Evolutionary conservation across 768 basidiomycete genomes (phyloP).

Genomic region (Mycena sanguinolenta): DNA sequence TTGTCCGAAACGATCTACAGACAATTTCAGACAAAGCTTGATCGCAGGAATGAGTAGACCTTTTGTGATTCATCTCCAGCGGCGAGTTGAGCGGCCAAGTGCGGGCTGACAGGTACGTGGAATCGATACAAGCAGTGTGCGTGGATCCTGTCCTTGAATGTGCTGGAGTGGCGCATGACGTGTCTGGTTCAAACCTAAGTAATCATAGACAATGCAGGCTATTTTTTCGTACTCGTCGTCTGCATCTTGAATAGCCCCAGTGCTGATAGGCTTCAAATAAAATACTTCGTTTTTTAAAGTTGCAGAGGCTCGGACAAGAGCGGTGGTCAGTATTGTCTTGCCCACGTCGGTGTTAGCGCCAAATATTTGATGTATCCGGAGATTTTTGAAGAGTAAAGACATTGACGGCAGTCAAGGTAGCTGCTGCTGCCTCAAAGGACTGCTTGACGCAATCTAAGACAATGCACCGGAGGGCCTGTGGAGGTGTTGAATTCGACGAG

Average conservation of each 20-base stretch:
- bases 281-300: slow-evolving; percentile 63
- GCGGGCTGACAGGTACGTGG: slow-evolving; percentile 93
- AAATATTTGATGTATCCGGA: slow-evolving; percentile 91
- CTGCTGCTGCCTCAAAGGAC: too few species aligned
- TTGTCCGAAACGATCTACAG: slow-evolving; percentile 73
- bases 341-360: slow-evolving; percentile 98
- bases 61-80: slow-evolving; percentile 45
- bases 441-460: not conserved
- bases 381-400: slow-evolving; percentile 87
- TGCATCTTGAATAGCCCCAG: slow-evolving; percentile 83
- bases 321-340: slow-evolving; percentile 91
- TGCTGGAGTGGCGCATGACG: slow-evolving; percentile 66
- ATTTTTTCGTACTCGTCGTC: slow-evolving; percentile 80
- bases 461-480: not conserved
- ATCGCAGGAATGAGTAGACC: slow-evolving; percentile 40
- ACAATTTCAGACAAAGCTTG: slow-evolving; percentile 36
- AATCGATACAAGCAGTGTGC: slow-evolving; percentile 86
- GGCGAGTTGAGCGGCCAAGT: slow-evolving; percentile 80
- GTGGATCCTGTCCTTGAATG: slow-evolving; percentile 56
- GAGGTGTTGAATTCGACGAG: not conserved
- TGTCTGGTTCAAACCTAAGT: slow-evolving; percentile 62
- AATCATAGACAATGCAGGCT: not conserved
- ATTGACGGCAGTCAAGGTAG: slow-evolving; percentile 56
- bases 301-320: slow-evolving; percentile 85
- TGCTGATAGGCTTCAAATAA: slow-evolving; percentile 93